phyloP scores from a whole-genome alignment of 768 basidiomycete species.

The Rhodocollybia butyracea region DNA sequence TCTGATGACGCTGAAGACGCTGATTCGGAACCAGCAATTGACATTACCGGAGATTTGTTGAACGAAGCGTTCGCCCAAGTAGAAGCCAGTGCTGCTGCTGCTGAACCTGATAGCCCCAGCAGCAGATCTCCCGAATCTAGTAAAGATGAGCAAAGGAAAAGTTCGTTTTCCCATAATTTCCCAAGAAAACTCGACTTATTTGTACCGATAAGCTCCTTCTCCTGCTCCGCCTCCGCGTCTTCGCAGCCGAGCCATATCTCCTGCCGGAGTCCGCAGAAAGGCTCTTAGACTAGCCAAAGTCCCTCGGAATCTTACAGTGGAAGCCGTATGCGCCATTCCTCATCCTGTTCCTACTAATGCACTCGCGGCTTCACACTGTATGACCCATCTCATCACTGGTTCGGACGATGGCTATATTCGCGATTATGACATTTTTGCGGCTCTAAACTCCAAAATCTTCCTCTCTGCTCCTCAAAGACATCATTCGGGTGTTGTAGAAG shows the following conservation, averaged over 20 bases:
- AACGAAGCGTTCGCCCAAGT: slow-evolving; percentile 19
- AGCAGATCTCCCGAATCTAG: slow-evolving; percentile 1
- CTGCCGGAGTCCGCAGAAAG: slow-evolving; percentile 50
- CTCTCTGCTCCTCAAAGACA: slow-evolving; percentile 86
- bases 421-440: slow-evolving; percentile 86
- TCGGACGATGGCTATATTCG: slow-evolving; percentile 93
- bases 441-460: slow-evolving; percentile 84
- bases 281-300: slow-evolving; percentile 29
- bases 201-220: slow-evolving; percentile 15
- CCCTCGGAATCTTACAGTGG: slow-evolving; percentile 77
- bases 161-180: not conserved
- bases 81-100: slow-evolving; percentile 17
- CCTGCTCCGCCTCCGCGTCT: slow-evolving; percentile 31
- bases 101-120: slow-evolving; percentile 14
- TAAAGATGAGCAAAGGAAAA: not conserved
- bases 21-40: slow-evolving; percentile 36
- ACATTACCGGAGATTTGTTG: slow-evolving; percentile 21
- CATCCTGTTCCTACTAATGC: slow-evolving; percentile 86
- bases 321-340: slow-evolving; percentile 89
- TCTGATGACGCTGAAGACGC: slow-evolving; percentile 49
- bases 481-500: slow-evolving; percentile 88
- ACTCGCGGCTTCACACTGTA: slow-evolving; percentile 81
- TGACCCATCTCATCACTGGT: slow-evolving; percentile 87
- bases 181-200: slow-evolving; percentile 13
- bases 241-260: slow-evolving; percentile 47